phyloP scores from a whole-genome alignment of 805 yeast species.

The Yamadazyma nakazawae region DNA sequence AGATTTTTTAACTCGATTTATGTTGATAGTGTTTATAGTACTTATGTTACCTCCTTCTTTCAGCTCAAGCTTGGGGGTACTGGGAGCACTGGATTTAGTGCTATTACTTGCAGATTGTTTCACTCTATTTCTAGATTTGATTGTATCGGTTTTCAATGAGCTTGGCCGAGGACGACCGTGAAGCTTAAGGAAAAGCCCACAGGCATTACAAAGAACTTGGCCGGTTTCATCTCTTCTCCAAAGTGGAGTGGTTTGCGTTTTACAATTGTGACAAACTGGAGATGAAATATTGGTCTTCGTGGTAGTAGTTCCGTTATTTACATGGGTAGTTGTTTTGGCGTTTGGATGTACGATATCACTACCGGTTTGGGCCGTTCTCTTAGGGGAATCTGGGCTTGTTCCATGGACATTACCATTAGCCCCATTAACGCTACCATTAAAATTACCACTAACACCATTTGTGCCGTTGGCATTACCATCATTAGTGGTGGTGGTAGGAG shows the following conservation, averaged over 20 bases:
- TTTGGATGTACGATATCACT: conserved; percentile 51
- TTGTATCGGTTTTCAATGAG: conserved; percentile 85
- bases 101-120: conserved; percentile 33
- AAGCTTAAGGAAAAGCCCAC: conserved; percentile 83
- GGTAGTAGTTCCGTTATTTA: conserved; percentile 61
- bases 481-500: not conserved
- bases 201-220: conserved; percentile 85
- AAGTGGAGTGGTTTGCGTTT: conserved; percentile 88
- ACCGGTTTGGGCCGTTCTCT: conserved; percentile 13
- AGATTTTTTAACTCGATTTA: conserved; percentile 7
- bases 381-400: not conserved
- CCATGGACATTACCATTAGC: not conserved
- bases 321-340: conserved; percentile 58
- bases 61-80: conserved; percentile 55
- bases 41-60: conserved; percentile 29
- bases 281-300: conserved; percentile 58
- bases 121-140: conserved; percentile 85
- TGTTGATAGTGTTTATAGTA: not conserved
- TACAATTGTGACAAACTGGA: conserved; percentile 85
- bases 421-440: not conserved
- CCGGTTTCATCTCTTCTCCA: conserved; percentile 91
- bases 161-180: conserved; percentile 95
- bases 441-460: not conserved
- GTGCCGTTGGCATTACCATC: not conserved
- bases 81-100: conserved; percentile 43